Evolutionary conservation across 2,329 filamentous ascomycete genomes (phyloP).

Genomic region (Akanthomyces muscarius): DNA sequence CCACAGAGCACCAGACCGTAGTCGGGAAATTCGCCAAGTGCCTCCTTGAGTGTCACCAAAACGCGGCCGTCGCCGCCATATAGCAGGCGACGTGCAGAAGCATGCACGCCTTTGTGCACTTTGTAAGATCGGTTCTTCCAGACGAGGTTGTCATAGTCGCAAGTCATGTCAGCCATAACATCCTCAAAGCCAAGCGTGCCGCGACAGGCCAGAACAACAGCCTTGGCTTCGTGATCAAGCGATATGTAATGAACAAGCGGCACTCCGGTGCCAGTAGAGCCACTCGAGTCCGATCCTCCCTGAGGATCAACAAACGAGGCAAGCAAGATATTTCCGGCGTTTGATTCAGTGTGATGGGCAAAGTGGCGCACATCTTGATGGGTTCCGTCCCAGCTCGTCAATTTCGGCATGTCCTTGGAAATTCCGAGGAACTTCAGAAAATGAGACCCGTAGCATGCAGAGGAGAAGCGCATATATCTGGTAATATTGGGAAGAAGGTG

Average conservation of each 20-base stretch:
- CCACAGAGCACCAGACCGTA: slow-evolving; percentile 68
- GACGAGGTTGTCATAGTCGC: slow-evolving; percentile 63
- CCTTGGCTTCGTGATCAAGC: slow-evolving; percentile 66
- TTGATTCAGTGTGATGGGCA: slow-evolving; percentile 57
- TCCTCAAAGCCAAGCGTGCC: slow-evolving; percentile 72
- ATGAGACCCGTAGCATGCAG: slow-evolving; percentile 60
- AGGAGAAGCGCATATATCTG: slow-evolving; percentile 63
- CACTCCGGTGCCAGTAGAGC: slow-evolving; percentile 61
- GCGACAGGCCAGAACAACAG: slow-evolving; percentile 67
- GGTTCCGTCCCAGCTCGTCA: slow-evolving; percentile 42
- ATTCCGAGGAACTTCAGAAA: slow-evolving; percentile 63
- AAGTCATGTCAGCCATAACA: slow-evolving; percentile 68
- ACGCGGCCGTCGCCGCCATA: slow-evolving; percentile 65
- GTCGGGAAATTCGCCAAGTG: slow-evolving; percentile 61
- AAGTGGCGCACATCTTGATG: slow-evolving; percentile 62
- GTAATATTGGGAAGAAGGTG: slow-evolving; percentile 60
- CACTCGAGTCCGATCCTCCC: slow-evolving; percentile 61
- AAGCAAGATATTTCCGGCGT: slow-evolving; percentile 56
- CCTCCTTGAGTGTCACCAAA: slow-evolving; percentile 60
- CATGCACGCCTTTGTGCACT: slow-evolving; percentile 71
- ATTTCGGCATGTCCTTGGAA: slow-evolving; percentile 43
- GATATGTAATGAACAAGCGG: slow-evolving; percentile 71
- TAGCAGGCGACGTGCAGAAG: slow-evolving; percentile 63
- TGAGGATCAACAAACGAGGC: slow-evolving; percentile 68
- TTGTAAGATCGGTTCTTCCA: slow-evolving; percentile 64